A percentile compares a stretch with the other conserved stretches of the same genome.
These are phyloP conservation scores for Oryza glaberrima DNA, from an alignment of 176 grass and related monocot species.

Conservation along the genomic window DNA sequence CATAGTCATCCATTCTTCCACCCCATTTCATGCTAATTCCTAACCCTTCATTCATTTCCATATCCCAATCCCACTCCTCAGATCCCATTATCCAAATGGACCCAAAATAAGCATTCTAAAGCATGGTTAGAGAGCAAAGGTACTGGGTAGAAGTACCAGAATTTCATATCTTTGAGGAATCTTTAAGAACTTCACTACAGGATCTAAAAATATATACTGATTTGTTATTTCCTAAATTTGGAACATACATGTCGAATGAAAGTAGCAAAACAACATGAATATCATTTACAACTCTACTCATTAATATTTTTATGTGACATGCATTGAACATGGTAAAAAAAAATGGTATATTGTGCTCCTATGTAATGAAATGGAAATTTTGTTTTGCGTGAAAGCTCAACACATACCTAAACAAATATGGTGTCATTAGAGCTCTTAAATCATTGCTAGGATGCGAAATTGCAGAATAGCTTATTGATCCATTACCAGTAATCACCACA, in stretches of 20 bases:
- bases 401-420: neutral
- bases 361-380: neutral
- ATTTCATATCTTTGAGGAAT: neutral
- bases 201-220: neutral
- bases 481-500: constrained; percentile 57
- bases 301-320: neutral
- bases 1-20: too few species aligned
- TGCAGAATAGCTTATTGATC: neutral
- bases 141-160: neutral
- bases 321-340: neutral
- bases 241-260: neutral
- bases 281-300: neutral
- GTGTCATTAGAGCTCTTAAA: neutral
- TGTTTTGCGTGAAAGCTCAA: neutral
- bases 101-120: neutral
- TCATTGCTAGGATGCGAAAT: constrained; percentile 4
- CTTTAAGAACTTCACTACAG: neutral
- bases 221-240: neutral
- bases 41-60: too few species aligned
- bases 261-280: neutral
- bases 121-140: neutral
- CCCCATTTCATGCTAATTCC: too few species aligned
- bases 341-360: neutral
- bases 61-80: too few species aligned
- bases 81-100: too few species aligned